Conservation (phyloP, 129 eudicot genomes). For the Pulicaria dysenterica region DNA sequence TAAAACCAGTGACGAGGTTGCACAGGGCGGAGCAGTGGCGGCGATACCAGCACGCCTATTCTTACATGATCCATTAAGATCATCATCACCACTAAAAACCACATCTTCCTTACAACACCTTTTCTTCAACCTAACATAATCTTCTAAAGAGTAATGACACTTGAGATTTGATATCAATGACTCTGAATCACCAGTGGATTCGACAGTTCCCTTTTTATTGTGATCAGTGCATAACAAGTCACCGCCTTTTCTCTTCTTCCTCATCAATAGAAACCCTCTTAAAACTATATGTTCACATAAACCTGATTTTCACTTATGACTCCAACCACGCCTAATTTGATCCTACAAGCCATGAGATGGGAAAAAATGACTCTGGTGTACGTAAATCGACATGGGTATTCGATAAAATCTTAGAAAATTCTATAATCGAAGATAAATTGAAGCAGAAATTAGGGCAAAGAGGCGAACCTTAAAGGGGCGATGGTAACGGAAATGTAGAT, state of each 20-base stretch:
- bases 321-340: slow-evolving; percentile 3
- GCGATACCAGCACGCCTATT: slow-evolving; percentile 55
- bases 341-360: slow-evolving; percentile 22
- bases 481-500: slow-evolving; percentile 14
- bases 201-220: slow-evolving; percentile 31
- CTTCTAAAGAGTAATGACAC: slow-evolving; percentile 68
- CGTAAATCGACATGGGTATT: slow-evolving; percentile 14
- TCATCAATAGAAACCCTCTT: slow-evolving; percentile 36
- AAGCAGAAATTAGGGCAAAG: slow-evolving; percentile 18
- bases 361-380: not conserved
- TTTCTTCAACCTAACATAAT: slow-evolving; percentile 58
- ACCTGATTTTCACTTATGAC: slow-evolving; percentile 8
- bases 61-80: slow-evolving; percentile 44
- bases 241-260: slow-evolving; percentile 85
- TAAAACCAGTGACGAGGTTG: slow-evolving; percentile 42
- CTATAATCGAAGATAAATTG: not conserved
- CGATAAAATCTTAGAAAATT: not conserved
- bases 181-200: slow-evolving; percentile 49
- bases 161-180: slow-evolving; percentile 44
- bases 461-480: slow-evolving; percentile 31
- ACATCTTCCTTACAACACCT: slow-evolving; percentile 63
- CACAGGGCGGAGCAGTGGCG: slow-evolving; percentile 64
- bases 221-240: slow-evolving; percentile 39
- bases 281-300: not conserved
- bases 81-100: slow-evolving; percentile 33